These are phyloP conservation scores for Venturia oleaginea DNA, from an alignment of 2,329 filamentous ascomycete species.

Conservation along the genomic window DNA sequence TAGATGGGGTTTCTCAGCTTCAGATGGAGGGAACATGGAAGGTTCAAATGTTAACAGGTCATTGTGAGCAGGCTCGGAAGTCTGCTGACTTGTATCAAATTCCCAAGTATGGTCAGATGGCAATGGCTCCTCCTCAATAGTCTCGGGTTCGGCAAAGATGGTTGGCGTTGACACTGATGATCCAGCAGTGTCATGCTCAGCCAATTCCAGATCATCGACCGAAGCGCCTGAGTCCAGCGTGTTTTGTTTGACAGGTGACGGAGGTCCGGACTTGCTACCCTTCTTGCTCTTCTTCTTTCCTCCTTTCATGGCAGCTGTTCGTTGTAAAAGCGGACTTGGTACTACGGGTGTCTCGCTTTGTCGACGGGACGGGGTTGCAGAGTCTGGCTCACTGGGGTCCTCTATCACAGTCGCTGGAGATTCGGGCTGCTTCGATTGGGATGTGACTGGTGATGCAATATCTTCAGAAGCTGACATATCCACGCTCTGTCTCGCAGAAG, in stretches of 20 bases:
- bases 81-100: neutral
- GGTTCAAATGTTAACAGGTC: neutral
- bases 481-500: conserved; percentile 3
- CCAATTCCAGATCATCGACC: neutral
- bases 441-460: neutral
- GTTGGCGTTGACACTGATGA: neutral
- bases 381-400: neutral
- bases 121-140: neutral
- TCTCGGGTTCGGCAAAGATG: neutral
- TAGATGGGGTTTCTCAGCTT: neutral
- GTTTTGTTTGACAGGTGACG: neutral
- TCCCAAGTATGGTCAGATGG: neutral
- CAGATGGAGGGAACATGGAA: neutral
- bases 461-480: neutral
- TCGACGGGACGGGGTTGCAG: neutral
- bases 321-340: conserved; percentile 9
- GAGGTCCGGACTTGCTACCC: conserved; percentile 16
- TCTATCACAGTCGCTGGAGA: conserved; percentile 3
- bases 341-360: conserved; percentile 1
- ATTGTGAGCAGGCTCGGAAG: neutral
- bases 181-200: neutral
- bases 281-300: conserved; percentile 32
- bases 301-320: neutral
- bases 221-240: neutral
- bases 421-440: neutral